Percentiles rank a stretch among this genome's conserved stretches.
phyloP scores from a whole-genome alignment of 164 flowering plant genomes.

The Macadamia tetraphylla region DNA sequence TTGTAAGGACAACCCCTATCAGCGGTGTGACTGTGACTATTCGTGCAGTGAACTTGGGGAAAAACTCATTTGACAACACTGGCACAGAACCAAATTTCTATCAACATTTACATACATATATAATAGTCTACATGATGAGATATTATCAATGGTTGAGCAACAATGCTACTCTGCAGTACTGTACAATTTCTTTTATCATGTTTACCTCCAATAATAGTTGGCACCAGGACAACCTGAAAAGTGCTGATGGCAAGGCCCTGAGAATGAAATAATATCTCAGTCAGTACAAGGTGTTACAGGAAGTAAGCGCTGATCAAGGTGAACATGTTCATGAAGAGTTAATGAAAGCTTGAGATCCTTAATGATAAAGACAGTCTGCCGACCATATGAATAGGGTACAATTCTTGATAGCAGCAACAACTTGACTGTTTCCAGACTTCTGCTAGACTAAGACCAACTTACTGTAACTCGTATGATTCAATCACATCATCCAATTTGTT shows the following conservation, averaged over 20 bases:
- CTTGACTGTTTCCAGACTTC: no score
- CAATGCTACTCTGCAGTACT: background rate
- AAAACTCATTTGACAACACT: slow-evolving; percentile 85
- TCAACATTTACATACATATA: background rate
- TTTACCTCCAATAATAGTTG: slow-evolving; percentile 86
- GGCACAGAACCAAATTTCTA: slow-evolving; percentile 24
- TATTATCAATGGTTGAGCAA: background rate
- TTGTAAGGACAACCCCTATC: slow-evolving; percentile 90
- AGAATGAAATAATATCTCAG: slow-evolving; percentile 8
- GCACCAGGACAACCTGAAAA: slow-evolving; percentile 92
- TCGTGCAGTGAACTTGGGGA: slow-evolving; percentile 80
- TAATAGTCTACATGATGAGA: background rate
- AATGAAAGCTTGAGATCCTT: background rate
- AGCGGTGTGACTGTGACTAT: slow-evolving; percentile 80
- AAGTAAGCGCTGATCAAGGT: background rate
- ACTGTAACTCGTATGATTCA: no score
- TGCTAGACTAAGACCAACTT: no score
- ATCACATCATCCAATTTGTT: no score
- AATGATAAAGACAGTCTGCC: background rate
- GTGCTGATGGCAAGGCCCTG: slow-evolving; percentile 98
- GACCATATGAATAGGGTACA: background rate
- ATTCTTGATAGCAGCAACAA: background rate
- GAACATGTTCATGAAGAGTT: background rate
- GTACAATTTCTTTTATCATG: background rate
- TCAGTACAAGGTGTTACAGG: background rate